Percentiles rank a stretch among this genome's conserved stretches.
These are phyloP conservation scores for Vanrija pseudolonga DNA, from an alignment of 1,284 basidiomycete species.

Conservation along the genomic window DNA sequence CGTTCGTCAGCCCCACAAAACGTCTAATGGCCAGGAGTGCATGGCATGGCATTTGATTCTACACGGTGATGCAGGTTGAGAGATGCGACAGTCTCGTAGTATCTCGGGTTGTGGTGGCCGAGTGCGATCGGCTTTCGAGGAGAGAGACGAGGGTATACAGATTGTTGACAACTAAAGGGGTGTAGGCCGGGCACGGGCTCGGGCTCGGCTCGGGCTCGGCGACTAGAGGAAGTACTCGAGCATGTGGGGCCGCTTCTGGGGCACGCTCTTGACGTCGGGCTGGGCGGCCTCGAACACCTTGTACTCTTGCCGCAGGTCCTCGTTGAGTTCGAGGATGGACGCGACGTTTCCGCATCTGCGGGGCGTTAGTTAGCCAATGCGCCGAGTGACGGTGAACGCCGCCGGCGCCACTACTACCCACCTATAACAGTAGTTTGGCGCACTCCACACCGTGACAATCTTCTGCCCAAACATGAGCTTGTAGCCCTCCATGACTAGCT, in stretches of 20 bases:
- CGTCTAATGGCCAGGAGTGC: not conserved
- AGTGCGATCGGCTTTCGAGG: not conserved
- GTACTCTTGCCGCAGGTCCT: conserved; percentile 86
- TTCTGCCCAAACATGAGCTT: conserved; percentile 95
- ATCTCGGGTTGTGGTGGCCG: not conserved
- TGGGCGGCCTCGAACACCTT: conserved; percentile 59
- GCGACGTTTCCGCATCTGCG: conserved; percentile 87
- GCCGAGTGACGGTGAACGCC: not conserved
- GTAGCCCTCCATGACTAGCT: conserved; percentile 97
- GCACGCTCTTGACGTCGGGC: conserved; percentile 79
- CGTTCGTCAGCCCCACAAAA: too few species aligned
- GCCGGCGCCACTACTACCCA: conserved; percentile 48
- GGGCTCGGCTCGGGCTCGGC: not conserved
- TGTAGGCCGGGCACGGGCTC: not conserved
- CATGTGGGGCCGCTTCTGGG: conserved; percentile 70
- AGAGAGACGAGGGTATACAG: not conserved
- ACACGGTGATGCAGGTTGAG: conserved; percentile 2
- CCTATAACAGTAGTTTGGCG: conserved; percentile 98
- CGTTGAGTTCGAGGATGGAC: conserved; percentile 86
- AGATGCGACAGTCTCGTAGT: conserved; percentile 3
- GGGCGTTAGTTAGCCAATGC: conserved; percentile 7
- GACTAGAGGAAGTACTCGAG: conserved; percentile 45
- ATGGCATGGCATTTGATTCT: conserved; percentile 1
- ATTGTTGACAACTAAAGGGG: not conserved
- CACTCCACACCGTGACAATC: conserved; percentile 98